phyloP scores from a whole-genome alignment of 1,284 basidiomycete species.

The Ceratobasidium sp. region DNA sequence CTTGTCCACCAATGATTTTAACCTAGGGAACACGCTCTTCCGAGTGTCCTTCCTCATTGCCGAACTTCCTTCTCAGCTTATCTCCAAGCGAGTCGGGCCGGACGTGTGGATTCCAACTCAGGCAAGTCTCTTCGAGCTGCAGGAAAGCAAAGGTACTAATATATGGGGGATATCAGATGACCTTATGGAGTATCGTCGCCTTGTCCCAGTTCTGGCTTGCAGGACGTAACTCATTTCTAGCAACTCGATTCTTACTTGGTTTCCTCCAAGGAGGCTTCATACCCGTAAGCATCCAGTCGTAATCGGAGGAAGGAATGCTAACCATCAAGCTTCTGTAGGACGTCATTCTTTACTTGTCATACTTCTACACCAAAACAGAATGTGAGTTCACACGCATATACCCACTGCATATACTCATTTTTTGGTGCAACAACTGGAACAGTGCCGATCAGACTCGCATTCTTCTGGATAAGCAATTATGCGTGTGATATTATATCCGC shows the following conservation, averaged over 20 bases:
- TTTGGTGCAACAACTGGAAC: conserved; percentile 37
- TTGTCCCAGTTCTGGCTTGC: conserved; percentile 74
- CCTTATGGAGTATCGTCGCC: conserved; percentile 62
- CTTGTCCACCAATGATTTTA: conserved; percentile 74
- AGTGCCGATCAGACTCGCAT: conserved; percentile 73
- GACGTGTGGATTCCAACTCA: conserved; percentile 77
- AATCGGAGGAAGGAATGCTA: conserved; percentile 59
- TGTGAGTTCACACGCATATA: conserved; percentile 49
- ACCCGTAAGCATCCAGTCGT: conserved; percentile 47
- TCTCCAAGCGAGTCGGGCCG: conserved; percentile 78
- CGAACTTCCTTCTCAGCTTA: conserved; percentile 78
- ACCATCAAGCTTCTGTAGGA: conserved; percentile 69
- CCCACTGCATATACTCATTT: neutral
- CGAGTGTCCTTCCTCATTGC: conserved; percentile 71
- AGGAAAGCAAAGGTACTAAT: neutral
- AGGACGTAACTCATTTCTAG: conserved; percentile 58
- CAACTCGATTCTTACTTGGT: conserved; percentile 55
- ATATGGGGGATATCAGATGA: conserved; percentile 54
- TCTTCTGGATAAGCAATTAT: conserved; percentile 77
- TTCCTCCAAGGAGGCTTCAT: conserved; percentile 71
- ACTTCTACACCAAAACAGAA: conserved; percentile 77
- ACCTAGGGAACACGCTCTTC: conserved; percentile 73
- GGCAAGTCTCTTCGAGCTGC: conserved; percentile 4
- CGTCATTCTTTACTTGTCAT: conserved; percentile 75
- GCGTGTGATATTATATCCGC: conserved; percentile 67